These are phyloP conservation scores for Bolboschoenoplectus hybrid DNA, from an alignment of 202 grass and related monocot species.

Conservation along the genomic window DNA sequence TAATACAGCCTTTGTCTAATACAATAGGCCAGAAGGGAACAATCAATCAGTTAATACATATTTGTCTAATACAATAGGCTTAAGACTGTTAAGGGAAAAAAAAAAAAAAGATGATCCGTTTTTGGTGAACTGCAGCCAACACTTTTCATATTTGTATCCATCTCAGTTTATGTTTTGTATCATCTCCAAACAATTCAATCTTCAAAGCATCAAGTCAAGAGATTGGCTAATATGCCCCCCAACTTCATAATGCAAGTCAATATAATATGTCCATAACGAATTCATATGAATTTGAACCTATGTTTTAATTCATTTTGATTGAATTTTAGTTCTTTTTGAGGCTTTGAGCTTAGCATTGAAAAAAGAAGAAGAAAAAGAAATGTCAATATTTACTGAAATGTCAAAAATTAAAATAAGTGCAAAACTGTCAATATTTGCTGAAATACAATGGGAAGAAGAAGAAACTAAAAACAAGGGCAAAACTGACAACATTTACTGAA, in stretches of 20 bases:
- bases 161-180: neutral
- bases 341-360: neutral
- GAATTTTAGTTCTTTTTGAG: neutral
- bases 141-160: neutral
- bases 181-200: neutral
- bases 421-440: too few species aligned
- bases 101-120: neutral
- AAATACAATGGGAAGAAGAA: too few species aligned
- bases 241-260: too few species aligned
- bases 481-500: neutral
- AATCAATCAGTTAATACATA: slow-evolving; percentile 26
- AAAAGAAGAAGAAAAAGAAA: neutral
- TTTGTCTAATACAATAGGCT: neutral
- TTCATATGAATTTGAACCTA: neutral
- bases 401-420: too few species aligned
- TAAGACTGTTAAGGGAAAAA: neutral
- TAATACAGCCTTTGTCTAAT: slow-evolving; percentile 69
- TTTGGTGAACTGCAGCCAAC: neutral
- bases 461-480: neutral
- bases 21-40: slow-evolving; percentile 37
- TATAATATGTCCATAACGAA: neutral
- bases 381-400: too few species aligned
- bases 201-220: neutral
- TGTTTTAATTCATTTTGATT: neutral
- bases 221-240: too few species aligned